Conservation (phyloP, 148 eudicot genomes). For the Heliamphora exappendiculata region DNA sequence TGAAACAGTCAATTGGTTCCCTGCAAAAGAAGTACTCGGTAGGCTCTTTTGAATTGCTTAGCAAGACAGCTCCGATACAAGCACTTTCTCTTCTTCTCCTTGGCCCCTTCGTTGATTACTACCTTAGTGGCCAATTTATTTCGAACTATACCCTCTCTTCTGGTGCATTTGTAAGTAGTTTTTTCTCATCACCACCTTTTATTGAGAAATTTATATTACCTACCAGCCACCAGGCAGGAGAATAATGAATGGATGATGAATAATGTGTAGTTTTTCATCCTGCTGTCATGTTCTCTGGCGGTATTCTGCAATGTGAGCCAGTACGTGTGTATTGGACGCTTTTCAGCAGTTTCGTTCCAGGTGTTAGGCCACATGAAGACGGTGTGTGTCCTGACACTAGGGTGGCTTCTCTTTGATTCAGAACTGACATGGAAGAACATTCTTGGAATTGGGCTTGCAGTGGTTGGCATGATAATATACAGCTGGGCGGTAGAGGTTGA, state of each 20-base stretch:
- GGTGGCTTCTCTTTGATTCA: conserved; percentile 55
- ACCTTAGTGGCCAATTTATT: conserved; percentile 42
- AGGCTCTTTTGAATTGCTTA: conserved; percentile 73
- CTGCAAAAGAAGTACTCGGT: conserved; percentile 71
- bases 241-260: conserved; percentile 14
- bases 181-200: no score
- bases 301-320: conserved; percentile 64
- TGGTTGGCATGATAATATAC: conserved; percentile 49
- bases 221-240: no score
- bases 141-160: conserved; percentile 33
- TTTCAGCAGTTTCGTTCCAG: conserved; percentile 63
- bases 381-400: conserved; percentile 47
- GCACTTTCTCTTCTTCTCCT: conserved; percentile 65
- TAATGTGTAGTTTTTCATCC: conserved; percentile 46
- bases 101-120: conserved; percentile 66
- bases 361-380: conserved; percentile 71
- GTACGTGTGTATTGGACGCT: conserved; percentile 68
- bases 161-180: conserved; percentile 55
- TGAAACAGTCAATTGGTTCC: conserved; percentile 82
- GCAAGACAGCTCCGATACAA: conserved; percentile 79
- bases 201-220: neutral
- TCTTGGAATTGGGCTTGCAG: conserved; percentile 49
- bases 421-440: conserved; percentile 50
- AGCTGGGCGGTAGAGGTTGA: conserved; percentile 58
- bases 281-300: conserved; percentile 58